These are phyloP conservation scores for Neobulgaria alba DNA, from an alignment of 2,329 filamentous ascomycete species.

Conservation along the genomic window DNA sequence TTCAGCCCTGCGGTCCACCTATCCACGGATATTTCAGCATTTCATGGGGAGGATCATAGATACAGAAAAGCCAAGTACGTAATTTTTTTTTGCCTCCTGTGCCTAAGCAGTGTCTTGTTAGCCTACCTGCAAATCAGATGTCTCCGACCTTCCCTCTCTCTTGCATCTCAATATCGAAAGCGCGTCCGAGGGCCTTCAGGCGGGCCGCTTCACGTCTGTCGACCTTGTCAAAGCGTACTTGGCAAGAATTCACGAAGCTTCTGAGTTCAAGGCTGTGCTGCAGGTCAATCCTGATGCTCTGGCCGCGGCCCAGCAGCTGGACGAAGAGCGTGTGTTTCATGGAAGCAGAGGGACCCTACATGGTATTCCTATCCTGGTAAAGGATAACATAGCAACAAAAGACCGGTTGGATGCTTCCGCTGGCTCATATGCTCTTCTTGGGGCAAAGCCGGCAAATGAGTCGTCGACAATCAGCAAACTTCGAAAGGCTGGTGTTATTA, in stretches of 20 bases:
- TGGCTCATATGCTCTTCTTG: constrained; percentile 58
- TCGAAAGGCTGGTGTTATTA: constrained; percentile 50
- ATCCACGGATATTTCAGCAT: no score
- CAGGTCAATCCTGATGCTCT: constrained; percentile 24
- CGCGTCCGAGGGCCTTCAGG: neutral
- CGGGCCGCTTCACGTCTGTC: neutral
- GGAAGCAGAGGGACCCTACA: constrained; percentile 39
- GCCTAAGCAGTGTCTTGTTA: no score
- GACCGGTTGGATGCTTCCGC: constrained; percentile 69
- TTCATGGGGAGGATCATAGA: no score
- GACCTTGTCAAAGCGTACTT: constrained; percentile 11
- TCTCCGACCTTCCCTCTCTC: neutral
- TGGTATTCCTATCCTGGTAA: constrained; percentile 67
- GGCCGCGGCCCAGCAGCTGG: constrained; percentile 13
- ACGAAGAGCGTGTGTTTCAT: constrained; percentile 10
- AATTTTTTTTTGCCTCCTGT: no score
- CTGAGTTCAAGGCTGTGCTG: constrained; percentile 12
- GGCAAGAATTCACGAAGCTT: constrained; percentile 15
- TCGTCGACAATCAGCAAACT: constrained; percentile 53
- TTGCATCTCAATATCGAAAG: neutral
- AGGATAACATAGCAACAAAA: constrained; percentile 62
- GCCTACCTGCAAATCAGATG: no score
- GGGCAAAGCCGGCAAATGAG: constrained; percentile 59
- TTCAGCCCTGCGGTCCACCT: no score
- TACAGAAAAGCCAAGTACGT: no score